A percentile compares a stretch with the other conserved stretches of the same genome.
phyloP scores from a whole-genome alignment of 371 early-diverging fungal genomes.

The Rhizopus sp. region DNA sequence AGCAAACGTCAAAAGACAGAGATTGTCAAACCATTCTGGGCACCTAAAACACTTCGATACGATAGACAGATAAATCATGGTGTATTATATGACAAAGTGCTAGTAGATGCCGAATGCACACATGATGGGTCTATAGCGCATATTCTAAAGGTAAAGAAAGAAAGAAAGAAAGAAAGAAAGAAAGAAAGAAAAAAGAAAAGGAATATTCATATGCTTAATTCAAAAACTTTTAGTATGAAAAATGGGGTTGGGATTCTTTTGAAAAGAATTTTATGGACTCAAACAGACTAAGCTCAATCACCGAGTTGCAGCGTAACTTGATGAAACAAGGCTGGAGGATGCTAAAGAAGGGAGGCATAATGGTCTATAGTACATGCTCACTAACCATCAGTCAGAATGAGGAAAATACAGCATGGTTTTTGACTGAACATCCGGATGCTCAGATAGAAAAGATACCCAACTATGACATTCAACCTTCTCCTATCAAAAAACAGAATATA shows the following conservation, averaged over 20 bases:
- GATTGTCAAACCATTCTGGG: conserved; percentile 70
- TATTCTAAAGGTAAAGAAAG: conserved; percentile 63
- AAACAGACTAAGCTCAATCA: conserved; percentile 50
- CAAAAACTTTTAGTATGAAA: conserved; percentile 47
- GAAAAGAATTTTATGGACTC: conserved; percentile 69
- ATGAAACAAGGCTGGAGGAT: conserved; percentile 73
- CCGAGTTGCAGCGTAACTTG: conserved; percentile 56
- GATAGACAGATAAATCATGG: conserved; percentile 50
- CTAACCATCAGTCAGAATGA: conserved; percentile 83
- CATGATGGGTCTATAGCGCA: conserved; percentile 95
- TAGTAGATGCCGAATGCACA: conserved; percentile 97
- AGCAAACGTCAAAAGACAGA: conserved; percentile 17
- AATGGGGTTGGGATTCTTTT: conserved; percentile 75
- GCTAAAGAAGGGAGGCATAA: conserved; percentile 68
- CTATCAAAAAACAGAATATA: conserved; percentile 53
- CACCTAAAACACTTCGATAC: conserved; percentile 68
- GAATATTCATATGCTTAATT: not conserved
- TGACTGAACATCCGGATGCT: conserved; percentile 52
- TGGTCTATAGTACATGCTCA: conserved; percentile 90
- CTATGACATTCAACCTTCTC: conserved; percentile 26
- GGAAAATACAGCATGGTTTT: conserved; percentile 75
- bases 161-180: not conserved
- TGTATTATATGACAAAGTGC: conserved; percentile 78
- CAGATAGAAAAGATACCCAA: conserved; percentile 51
- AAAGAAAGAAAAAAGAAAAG: not conserved